Base-by-base conservation (phyloP, 805 yeast species). In the Groenewaldozyma tartarivorans region DNA sequence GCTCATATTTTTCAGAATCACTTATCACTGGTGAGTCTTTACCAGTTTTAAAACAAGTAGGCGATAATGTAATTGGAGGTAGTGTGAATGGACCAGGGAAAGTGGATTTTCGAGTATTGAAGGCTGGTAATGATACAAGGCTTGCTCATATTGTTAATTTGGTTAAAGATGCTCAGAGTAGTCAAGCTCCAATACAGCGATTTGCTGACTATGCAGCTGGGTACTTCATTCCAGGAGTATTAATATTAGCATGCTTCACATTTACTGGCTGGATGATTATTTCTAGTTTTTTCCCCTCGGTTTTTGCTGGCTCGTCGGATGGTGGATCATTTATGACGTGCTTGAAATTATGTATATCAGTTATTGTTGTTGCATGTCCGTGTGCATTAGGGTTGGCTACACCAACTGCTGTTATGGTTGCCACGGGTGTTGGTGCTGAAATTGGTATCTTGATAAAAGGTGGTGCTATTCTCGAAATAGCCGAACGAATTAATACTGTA, bases 361-460 rank as follows among this genome's bases (percentile, higher is more conserved):
- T 92, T 4, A 75, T 94, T 48, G 96, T 92, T 7, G 96, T 92
- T 38, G 98, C 98, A 1, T 92, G 99, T 62, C 99, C 99, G 0
- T 92, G 98, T 70, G 97, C 98, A 0, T 64, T 92, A 19, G 99
- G 98, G 2, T 68, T 92, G 38, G 96, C 96, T 3, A 95, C 97
- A 0, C 99, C 99, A 1, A 94, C 98, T 1, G 97, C 97, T 0
- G 85, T 92, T 7, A 92, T 94, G 96, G 98, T 92, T 2, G 98
- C 96, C 5, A 90, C 97, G 2, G 98, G 98, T 32, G 81, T 86
- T 18, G 97, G 95, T 32, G 97, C 98, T 0, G 61, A 74, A 11
- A 69, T 85, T 58, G 97, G 98, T 16, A 81, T 92, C 4, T 66
- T 92, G 40, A 82, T 92, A 53, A 92, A 90, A 60, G 95, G 96